Evolutionary conservation across 2,329 filamentous ascomycete species (phyloP).

Genomic region (Aspergillus sp.): DNA sequence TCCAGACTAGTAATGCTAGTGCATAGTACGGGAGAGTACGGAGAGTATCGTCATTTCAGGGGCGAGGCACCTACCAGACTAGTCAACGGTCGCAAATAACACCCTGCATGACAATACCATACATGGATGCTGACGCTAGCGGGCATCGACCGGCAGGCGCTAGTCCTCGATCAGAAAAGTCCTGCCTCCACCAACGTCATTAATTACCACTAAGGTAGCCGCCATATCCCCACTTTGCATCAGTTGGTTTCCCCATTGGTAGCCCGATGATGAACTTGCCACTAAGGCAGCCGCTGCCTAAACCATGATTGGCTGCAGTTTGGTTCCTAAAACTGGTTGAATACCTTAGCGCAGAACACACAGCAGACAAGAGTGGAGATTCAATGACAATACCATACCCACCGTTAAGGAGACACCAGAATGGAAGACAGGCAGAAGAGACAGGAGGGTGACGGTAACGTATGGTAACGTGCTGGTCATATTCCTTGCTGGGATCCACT

Average conservation of each 20-base stretch:
- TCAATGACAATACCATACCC: conserved; percentile 1
- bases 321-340: conserved; percentile 15
- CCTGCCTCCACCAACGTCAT: background rate
- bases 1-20: background rate
- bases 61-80: background rate
- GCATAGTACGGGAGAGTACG: no score
- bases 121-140: background rate
- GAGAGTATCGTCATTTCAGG: background rate
- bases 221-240: conserved; percentile 3
- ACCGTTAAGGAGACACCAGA: background rate
- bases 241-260: conserved; percentile 8
- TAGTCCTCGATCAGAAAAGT: background rate
- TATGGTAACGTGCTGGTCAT: conserved; percentile 1
- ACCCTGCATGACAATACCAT: background rate
- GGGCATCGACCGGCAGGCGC: conserved; percentile 7
- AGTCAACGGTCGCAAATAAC: background rate
- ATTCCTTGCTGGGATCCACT: conserved; percentile 14
- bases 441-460: background rate
- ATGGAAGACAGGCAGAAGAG: background rate
- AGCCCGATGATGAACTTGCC: conserved; percentile 8
- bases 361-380: background rate
- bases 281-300: conserved; percentile 11
- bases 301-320: conserved; percentile 11
- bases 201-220: background rate
- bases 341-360: conserved; percentile 11